Evolutionary conservation across 257 asterid genomes (phyloP), one percentile per base, ranked within the genome.

Genomic region (Nicotiana tabacum): DNA sequence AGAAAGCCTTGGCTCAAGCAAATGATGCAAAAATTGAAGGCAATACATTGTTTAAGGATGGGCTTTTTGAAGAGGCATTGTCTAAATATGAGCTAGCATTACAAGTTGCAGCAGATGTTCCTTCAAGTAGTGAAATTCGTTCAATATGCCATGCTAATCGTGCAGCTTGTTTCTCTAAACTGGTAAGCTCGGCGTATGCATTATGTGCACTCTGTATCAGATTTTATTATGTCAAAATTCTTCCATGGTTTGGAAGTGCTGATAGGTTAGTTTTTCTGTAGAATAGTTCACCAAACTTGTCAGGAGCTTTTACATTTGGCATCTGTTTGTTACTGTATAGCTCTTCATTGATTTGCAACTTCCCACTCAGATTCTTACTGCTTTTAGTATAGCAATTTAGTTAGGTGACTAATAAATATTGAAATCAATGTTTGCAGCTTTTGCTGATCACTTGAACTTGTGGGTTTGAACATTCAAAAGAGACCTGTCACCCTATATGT

Each of bases 111-210:
- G 88, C 93, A 16, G 92, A 89, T 86, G 88, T 87, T 66, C 88
- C 94, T 32, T 83, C 91, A n/a, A 88, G 96, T 35, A 85, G 77
- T 84, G 98, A 96, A 83, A 77, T 96, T 61, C 91, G 95, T 33
- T 92, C 99, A 0, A 88, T 93, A 15, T 94, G 96, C 88, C 85
- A 89, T 86, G 95, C 98, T 24, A 96, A 96, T 86, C 88, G 96
- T 9, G 99, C 95, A 58, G 97, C 98, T 61, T 96, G 99, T 89
- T 92, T 89, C 92, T 93, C 91, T 80, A 94, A 92, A 83, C 83
- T 92, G 96, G 99, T 96, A 91, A 77, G 87, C 79, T 77, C 17
- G 46, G 46, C 8, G 9, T 76, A 15, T 76, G 62, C 80, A 27
- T 51, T 51, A 16, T 27, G 9, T 29, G 15, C 64, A 8, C 64